Base-by-base conservation (phyloP, 192 early-diverging fungal genomes). In the Paraglomus brasilianum region DNA sequence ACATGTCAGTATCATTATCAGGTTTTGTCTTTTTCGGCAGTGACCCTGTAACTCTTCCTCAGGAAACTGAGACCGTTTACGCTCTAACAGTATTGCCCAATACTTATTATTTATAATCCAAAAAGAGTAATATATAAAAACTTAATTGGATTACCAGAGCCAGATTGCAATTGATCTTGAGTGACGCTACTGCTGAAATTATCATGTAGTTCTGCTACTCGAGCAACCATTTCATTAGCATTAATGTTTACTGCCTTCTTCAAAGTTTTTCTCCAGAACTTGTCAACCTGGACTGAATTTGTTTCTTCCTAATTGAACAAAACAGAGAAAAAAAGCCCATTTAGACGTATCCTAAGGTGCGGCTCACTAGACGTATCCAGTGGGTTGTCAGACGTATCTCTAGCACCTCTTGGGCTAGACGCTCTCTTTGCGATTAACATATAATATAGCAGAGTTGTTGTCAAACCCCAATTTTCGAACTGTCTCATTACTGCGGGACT, bases 121-220 rank as follows among this genome's bases (percentile, higher is more conserved):
- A 13, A 44, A 5, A 48, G 21, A 64, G 62, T 19, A 64, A 47
- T 9, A 30, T 19, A 19, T 17, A 48, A 49, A 65, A 48, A 48
- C 45, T 48, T 65, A 40, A 65, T 22, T 65, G 46, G 14, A 45
- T 49, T 65, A 65, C 63, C 63, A 65, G 50, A 50, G n/a, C 63
- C 1, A n/a, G n/a, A n/a, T n/a, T n/a, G n/a, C 43, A 65, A 50
- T 40, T 65, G n/a, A 39, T 65, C 46, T 36, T 50, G 45, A 50
- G 47, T 46, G 47, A 65, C 46, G 19, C 11, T 65, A 30, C 46
- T 6, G 19, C 43, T 61, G 43, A 45, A 39, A 9, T 61, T n/a
- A 4, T 61, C 59, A 45, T 61, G 42, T 45, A 61, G 30, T n/a
- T 44, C 47, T 10, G 36, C 43, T 1, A 65, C 63, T 50, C 63